These are phyloP conservation scores for Boletus reticulatus DNA, from an alignment of 768 basidiomycete genomes.

Conservation along the genomic window DNA sequence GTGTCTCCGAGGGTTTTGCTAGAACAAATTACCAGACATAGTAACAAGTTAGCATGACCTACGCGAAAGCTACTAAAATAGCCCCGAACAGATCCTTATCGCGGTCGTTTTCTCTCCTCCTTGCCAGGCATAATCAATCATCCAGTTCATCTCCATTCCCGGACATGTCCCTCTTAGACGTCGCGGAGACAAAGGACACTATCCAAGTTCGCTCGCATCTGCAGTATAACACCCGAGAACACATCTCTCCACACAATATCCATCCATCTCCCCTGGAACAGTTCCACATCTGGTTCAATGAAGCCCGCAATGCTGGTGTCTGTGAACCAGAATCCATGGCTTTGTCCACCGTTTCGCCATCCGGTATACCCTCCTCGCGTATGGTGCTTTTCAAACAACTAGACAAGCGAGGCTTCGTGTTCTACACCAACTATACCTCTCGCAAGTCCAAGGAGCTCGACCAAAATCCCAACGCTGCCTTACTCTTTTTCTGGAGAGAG, in stretches of 20 bases:
- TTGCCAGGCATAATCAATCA: background rate
- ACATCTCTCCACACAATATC: constrained; percentile 62
- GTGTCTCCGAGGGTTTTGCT: no score
- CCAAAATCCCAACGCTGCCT: constrained; percentile 74
- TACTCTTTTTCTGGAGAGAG: constrained; percentile 92
- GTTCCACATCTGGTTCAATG: constrained; percentile 85
- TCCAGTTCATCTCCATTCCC: background rate
- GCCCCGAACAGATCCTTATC: constrained; percentile 14
- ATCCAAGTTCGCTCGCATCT: constrained; percentile 69
- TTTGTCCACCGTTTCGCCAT: constrained; percentile 66
- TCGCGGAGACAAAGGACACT: constrained; percentile 50
- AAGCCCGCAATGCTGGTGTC: constrained; percentile 56
- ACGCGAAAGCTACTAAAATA: background rate
- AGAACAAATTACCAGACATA: background rate
- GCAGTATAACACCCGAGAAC: constrained; percentile 72
- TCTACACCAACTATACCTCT: constrained; percentile 96
- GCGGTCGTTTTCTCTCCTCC: background rate
- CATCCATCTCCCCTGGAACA: constrained; percentile 72
- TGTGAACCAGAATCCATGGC: constrained; percentile 90
- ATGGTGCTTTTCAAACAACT: constrained; percentile 91
- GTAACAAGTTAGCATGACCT: constrained; percentile 4
- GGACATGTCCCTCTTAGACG: constrained; percentile 24
- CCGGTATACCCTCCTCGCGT: constrained; percentile 82
- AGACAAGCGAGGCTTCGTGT: constrained; percentile 87
- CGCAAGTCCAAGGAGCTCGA: constrained; percentile 84